Conservation (phyloP, 352 stramenopile species). For the Blastocystis sp. region DNA sequence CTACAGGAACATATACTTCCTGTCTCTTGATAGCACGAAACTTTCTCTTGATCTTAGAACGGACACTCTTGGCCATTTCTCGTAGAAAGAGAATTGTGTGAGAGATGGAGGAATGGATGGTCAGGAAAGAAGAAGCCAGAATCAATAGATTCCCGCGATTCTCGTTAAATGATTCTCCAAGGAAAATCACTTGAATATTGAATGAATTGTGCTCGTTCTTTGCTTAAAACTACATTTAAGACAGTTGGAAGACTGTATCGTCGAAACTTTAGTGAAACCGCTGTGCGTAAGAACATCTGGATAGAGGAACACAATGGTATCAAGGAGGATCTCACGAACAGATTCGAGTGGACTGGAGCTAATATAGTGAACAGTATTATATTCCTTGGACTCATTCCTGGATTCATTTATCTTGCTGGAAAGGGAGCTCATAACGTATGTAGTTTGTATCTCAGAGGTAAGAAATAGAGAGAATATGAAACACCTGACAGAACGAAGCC, state of each 20-base stretch:
- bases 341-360: slow-evolving; percentile 51
- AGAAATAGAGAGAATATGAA: slow-evolving; percentile 59
- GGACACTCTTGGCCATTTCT: slow-evolving; percentile 45
- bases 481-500: slow-evolving; percentile 64
- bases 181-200: background rate
- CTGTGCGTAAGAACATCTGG: slow-evolving; percentile 67
- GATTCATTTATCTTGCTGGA: slow-evolving; percentile 49
- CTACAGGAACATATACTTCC: slow-evolving; percentile 38
- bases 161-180: slow-evolving; percentile 10
- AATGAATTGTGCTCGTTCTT: slow-evolving; percentile 65
- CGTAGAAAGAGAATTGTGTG: background rate
- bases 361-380: slow-evolving; percentile 57
- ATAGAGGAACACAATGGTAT: slow-evolving; percentile 68
- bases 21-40: background rate
- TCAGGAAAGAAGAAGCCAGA: background rate
- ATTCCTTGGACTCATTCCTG: slow-evolving; percentile 52
- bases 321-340: slow-evolving; percentile 66
- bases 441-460: background rate
- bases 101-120: slow-evolving; percentile 27
- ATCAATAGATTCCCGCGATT: background rate
- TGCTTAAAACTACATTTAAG: slow-evolving; percentile 45
- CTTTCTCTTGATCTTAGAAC: slow-evolving; percentile 7
- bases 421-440: slow-evolving; percentile 44
- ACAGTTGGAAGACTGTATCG: slow-evolving; percentile 1
- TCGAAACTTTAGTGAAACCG: slow-evolving; percentile 59